Conservation (phyloP, 1,284 basidiomycete genomes). For the Moesziomyces sp. region DNA sequence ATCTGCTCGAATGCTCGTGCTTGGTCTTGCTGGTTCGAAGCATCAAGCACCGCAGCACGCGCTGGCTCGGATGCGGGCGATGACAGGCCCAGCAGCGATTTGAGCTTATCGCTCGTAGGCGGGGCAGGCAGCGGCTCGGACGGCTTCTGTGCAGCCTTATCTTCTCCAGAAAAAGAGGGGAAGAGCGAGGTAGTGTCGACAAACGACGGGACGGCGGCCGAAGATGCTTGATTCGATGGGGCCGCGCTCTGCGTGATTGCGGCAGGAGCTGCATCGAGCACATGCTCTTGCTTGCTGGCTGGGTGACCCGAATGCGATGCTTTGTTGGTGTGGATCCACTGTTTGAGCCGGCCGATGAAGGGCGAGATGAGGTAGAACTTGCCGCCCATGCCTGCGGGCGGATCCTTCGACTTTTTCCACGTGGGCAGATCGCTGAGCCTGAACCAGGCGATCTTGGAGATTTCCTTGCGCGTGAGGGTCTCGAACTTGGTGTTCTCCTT, state of each 20-base stretch:
- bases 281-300: constrained; percentile 7
- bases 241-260: constrained; percentile 13
- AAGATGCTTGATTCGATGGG: constrained; percentile 9
- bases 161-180: constrained; percentile 31
- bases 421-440: constrained; percentile 87
- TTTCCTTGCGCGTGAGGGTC: constrained; percentile 96
- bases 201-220: constrained; percentile 29
- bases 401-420: constrained; percentile 83
- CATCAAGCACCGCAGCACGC: neutral
- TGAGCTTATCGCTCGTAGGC: constrained; percentile 52
- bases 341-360: constrained; percentile 75
- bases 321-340: constrained; percentile 64
- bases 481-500: constrained; percentile 88
- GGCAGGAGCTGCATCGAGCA: constrained; percentile 13
- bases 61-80: constrained; percentile 31
- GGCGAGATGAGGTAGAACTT: constrained; percentile 97
- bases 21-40: constrained; percentile 5
- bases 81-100: constrained; percentile 48
- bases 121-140: constrained; percentile 43
- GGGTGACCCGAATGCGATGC: constrained; percentile 47
- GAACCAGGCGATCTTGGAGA: constrained; percentile 99
- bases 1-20: constrained; percentile 18
- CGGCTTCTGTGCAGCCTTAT: constrained; percentile 15
- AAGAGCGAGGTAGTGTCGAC: constrained; percentile 43
- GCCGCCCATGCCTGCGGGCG: constrained; percentile 70